Percentiles rank a stretch among this genome's conserved stretches.
Conservation (phyloP, 768 basidiomycete genomes). For the Russula sp. region DNA sequence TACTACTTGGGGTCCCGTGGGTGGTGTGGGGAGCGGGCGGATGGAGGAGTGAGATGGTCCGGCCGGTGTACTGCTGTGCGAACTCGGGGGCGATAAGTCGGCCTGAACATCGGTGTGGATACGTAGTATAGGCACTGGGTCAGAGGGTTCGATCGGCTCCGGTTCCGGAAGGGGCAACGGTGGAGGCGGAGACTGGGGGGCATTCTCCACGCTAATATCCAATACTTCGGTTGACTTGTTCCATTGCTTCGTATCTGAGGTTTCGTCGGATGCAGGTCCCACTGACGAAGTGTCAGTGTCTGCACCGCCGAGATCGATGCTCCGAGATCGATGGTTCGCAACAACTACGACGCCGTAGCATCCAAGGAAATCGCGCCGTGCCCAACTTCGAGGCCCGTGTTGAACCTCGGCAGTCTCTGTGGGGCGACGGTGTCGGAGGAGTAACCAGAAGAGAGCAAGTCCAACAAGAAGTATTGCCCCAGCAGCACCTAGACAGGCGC, state of each 20-base stretch:
- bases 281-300: neutral
- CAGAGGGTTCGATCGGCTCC: slow-evolving; percentile 14
- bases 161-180: slow-evolving; percentile 9
- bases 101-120: slow-evolving; percentile 14
- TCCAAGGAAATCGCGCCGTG: neutral
- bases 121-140: neutral
- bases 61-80: neutral
- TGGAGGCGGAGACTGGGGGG: neutral
- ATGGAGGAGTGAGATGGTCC: slow-evolving; percentile 3
- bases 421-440: slow-evolving; percentile 10
- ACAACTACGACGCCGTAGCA: neutral
- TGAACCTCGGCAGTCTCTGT: neutral
- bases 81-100: neutral
- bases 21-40: slow-evolving; percentile 18
- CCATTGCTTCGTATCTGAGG: slow-evolving; percentile 1
- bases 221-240: slow-evolving; percentile 12
- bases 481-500: slow-evolving; percentile 6
- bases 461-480: slow-evolving; percentile 13
- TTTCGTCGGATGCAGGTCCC: neutral
- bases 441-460: slow-evolving; percentile 16
- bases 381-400: slow-evolving; percentile 13
- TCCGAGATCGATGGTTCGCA: slow-evolving; percentile 10
- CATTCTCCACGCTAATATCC: slow-evolving; percentile 23
- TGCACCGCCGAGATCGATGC: slow-evolving; percentile 21
- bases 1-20: neutral